Evolutionary conservation across 768 basidiomycete genomes (phyloP).

Genomic region (Rhodotorula babjevae): DNA sequence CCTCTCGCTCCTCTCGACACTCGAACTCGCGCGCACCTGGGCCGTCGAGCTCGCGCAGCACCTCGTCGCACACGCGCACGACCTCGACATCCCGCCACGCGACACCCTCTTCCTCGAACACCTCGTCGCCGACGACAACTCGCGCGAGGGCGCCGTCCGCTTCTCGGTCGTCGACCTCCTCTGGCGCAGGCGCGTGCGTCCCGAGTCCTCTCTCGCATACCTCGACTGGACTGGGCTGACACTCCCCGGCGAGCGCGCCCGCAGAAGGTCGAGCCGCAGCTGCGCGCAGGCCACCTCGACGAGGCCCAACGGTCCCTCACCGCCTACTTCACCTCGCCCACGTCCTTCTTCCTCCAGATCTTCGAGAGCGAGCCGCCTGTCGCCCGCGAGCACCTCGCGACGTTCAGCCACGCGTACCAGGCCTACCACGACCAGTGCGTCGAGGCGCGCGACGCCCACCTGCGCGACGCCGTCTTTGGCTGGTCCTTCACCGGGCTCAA

Average conservation of each 20-base stretch:
- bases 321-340: not conserved
- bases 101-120: not conserved
- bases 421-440: not conserved
- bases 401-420: not conserved
- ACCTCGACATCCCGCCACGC: not conserved
- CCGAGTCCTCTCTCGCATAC: not conserved
- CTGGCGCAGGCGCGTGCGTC: conserved; percentile 26
- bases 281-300: not conserved
- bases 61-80: not conserved
- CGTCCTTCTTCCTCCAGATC: not conserved
- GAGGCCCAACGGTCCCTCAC: not conserved
- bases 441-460: not conserved
- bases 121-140: not conserved
- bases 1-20: too few species aligned
- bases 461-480: too few species aligned
- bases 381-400: not conserved
- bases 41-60: not conserved
- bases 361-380: not conserved
- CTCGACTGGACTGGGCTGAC: too few species aligned
- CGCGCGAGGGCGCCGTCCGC: not conserved
- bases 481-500: not conserved
- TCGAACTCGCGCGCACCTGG: not conserved
- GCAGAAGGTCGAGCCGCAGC: conserved; percentile 1
- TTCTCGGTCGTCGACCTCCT: conserved; percentile 5
- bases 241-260: too few species aligned